phyloP scores from a whole-genome alignment of 352 stramenopile genomes.

The Halophytophthora polymorphica region DNA sequence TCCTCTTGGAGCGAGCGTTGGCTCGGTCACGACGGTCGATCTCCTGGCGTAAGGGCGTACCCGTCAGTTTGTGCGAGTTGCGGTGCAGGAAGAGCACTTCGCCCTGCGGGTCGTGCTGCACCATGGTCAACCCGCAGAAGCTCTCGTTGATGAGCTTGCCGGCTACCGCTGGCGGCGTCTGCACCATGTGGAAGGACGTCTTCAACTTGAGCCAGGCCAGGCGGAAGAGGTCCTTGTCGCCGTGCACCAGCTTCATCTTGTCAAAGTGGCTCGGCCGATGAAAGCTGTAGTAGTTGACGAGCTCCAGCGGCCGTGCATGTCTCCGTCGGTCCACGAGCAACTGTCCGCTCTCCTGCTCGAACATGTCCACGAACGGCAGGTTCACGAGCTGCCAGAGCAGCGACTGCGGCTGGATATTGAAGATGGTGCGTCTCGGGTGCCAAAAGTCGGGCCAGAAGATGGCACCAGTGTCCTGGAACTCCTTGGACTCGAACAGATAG shows the following conservation, averaged over 20 bases:
- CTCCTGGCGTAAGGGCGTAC: conserved; percentile 1
- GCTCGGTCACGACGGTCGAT: conserved; percentile 5
- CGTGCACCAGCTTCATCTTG: conserved; percentile 33
- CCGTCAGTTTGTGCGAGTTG: conserved; percentile 46
- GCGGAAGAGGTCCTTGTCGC: conserved; percentile 62
- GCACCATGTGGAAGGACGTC: conserved; percentile 50
- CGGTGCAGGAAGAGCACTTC: conserved; percentile 51
- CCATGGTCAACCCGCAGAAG: conserved; percentile 58
- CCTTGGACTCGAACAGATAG: conserved; percentile 70
- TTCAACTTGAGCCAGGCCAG: conserved; percentile 53
- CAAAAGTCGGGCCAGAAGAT: conserved; percentile 89
- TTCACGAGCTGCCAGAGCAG: conserved; percentile 52
- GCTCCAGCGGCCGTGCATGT: conserved; percentile 23
- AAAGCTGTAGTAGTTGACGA: conserved; percentile 41
- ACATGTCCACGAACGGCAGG: conserved; percentile 45
- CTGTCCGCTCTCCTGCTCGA: conserved; percentile 65
- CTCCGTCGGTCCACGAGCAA: conserved; percentile 42
- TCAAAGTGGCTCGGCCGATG: conserved; percentile 39
- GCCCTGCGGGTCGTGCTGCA: conserved; percentile 34
- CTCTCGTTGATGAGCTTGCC: conserved; percentile 24
- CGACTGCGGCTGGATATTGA: conserved; percentile 36
- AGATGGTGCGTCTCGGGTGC: conserved; percentile 53
- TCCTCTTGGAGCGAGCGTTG: conserved; percentile 11
- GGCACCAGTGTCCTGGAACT: conserved; percentile 58
- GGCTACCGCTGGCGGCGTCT: conserved; percentile 31